These are phyloP conservation scores for Diaporthe humulicola DNA, from an alignment of 2,329 filamentous ascomycete species.

Conservation along the genomic window DNA sequence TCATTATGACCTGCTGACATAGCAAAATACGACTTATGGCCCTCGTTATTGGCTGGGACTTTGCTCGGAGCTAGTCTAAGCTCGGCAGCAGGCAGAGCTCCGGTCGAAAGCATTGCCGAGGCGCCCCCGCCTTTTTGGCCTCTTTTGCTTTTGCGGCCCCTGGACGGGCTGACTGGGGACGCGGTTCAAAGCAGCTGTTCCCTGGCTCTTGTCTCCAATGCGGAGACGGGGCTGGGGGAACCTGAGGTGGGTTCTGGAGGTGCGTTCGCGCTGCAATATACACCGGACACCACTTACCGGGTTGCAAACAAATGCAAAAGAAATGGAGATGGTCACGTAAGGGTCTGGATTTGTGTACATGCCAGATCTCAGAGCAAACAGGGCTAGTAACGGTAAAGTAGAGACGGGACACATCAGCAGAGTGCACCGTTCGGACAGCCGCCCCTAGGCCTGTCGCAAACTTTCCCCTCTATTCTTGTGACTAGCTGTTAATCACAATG, in stretches of 20 bases:
- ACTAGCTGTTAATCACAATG: background rate
- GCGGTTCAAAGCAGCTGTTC: background rate
- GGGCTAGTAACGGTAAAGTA: background rate
- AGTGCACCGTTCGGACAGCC: background rate
- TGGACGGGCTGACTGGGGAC: background rate
- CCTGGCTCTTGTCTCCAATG: slow-evolving; percentile 7
- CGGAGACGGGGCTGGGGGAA: slow-evolving; percentile 7
- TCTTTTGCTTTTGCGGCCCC: slow-evolving; percentile 12
- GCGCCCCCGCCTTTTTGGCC: slow-evolving; percentile 31
- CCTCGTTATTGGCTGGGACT: background rate
- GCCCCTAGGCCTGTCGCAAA: background rate
- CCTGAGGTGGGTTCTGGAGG: background rate
- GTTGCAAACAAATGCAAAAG: background rate
- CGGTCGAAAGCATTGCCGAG: slow-evolving; percentile 29
- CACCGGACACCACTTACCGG: background rate
- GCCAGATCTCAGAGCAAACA: background rate
- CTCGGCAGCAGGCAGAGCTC: background rate
- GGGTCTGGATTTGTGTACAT: background rate
- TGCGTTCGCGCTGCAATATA: background rate
- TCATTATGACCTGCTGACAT: slow-evolving; percentile 27
- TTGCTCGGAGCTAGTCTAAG: background rate
- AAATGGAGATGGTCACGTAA: background rate
- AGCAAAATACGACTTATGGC: background rate
- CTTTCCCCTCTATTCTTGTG: background rate
- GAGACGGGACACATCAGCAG: background rate